phyloP scores from a whole-genome alignment of 345 rosid genomes.

The Salix dunnii region DNA sequence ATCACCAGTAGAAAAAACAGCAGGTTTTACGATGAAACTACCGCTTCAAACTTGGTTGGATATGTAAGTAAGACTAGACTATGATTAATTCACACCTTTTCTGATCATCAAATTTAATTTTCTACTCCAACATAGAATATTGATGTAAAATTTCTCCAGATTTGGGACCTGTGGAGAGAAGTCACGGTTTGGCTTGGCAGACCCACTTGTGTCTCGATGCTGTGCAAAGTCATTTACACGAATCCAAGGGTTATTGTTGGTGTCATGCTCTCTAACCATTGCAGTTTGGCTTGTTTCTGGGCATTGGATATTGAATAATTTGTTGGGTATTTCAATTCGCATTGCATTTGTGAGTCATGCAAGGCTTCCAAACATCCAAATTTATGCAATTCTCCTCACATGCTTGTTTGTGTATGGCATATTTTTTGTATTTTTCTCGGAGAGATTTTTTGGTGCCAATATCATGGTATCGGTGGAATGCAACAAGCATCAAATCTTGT shows the following conservation, averaged over 20 bases:
- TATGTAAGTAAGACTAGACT: too few species aligned
- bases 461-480: constrained; percentile 98
- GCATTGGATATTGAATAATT: constrained; percentile 89
- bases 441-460: constrained; percentile 94
- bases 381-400: constrained; percentile 79
- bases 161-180: too few species aligned
- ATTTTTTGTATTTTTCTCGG: constrained; percentile 98
- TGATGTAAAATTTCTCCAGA: too few species aligned
- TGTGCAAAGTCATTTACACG: constrained; percentile 79
- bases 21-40: too few species aligned
- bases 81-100: too few species aligned
- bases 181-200: constrained; percentile 66
- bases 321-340: constrained; percentile 91
- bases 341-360: constrained; percentile 93
- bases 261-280: constrained; percentile 52
- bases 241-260: constrained; percentile 55
- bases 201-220: constrained; percentile 81
- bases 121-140: too few species aligned
- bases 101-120: too few species aligned
- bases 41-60: too few species aligned
- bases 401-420: constrained; percentile 95
- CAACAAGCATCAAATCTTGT: constrained; percentile 94
- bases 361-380: constrained; percentile 90
- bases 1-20: too few species aligned
- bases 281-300: constrained; percentile 92